These are phyloP conservation scores for Phialophora chinensis DNA, from an alignment of 2,329 filamentous ascomycete genomes.

Conservation along the genomic window DNA sequence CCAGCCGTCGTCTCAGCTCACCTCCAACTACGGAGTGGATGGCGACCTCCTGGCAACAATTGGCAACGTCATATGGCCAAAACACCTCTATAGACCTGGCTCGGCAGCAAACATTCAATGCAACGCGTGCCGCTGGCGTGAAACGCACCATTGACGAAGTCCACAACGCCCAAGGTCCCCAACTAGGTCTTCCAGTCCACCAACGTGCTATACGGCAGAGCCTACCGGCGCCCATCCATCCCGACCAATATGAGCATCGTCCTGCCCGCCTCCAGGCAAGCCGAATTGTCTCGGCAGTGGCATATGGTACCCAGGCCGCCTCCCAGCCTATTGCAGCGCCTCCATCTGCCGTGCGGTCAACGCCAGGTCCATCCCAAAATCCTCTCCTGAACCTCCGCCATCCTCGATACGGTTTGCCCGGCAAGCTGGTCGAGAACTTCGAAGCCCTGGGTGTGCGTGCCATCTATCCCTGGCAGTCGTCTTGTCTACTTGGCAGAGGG, in stretches of 20 bases:
- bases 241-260: background rate
- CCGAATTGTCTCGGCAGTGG: conserved; percentile 15
- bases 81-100: conserved; percentile 54
- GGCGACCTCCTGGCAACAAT: conserved; percentile 23
- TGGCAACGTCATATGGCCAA: conserved; percentile 58
- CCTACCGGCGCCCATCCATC: background rate
- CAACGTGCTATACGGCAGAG: background rate
- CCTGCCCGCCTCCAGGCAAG: conserved; percentile 26
- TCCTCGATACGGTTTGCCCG: conserved; percentile 67
- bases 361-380: conserved; percentile 49
- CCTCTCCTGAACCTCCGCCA: conserved; percentile 66
- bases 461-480: conserved; percentile 81
- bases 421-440: conserved; percentile 68
- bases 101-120: conserved; percentile 49
- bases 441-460: conserved; percentile 69
- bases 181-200: background rate
- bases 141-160: conserved; percentile 52
- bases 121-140: conserved; percentile 54
- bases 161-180: background rate
- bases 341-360: conserved; percentile 23
- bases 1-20: background rate
- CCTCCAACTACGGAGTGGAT: conserved; percentile 4
- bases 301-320: background rate
- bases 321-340: background rate
- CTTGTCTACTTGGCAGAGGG: conserved; percentile 71